These are phyloP conservation scores for Zizania latifolia DNA, from an alignment of 176 grass and related monocot genomes.

Conservation along the genomic window DNA sequence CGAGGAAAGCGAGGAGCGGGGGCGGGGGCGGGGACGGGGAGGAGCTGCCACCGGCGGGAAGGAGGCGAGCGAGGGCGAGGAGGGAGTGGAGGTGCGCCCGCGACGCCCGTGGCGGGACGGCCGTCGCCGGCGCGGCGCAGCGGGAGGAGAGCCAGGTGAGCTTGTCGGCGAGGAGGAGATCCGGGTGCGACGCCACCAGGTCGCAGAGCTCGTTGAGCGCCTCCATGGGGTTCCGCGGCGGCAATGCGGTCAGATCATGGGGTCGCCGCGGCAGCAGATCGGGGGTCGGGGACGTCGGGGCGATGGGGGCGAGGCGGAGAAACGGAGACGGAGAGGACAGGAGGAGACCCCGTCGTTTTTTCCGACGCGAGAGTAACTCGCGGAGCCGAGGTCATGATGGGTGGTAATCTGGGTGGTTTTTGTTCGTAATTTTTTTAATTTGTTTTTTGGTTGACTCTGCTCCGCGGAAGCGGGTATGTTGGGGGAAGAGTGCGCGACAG, in stretches of 20 bases:
- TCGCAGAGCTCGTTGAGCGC: slow-evolving; percentile 94
- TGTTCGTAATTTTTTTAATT: too few species aligned
- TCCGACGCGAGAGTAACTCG: slow-evolving; percentile 39
- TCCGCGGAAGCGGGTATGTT: slow-evolving; percentile 21
- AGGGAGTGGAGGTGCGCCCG: slow-evolving; percentile 92
- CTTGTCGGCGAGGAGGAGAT: slow-evolving; percentile 92
- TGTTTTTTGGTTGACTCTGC: background rate
- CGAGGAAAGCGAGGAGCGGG: slow-evolving; percentile 58
- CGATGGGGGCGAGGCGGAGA: background rate
- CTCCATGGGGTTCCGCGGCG: slow-evolving; percentile 55
- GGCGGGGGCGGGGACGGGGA: slow-evolving; percentile 21
- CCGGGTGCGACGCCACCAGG: slow-evolving; percentile 79
- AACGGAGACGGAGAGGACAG: slow-evolving; percentile 26
- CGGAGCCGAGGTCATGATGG: slow-evolving; percentile 30
- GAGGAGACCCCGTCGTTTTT: background rate
- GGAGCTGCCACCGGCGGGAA: slow-evolving; percentile 34
- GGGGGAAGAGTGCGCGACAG: background rate
- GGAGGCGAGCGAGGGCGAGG: slow-evolving; percentile 68
- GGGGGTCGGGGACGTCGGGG: slow-evolving; percentile 9
- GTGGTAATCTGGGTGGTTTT: slow-evolving; percentile 21
- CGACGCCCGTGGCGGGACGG: slow-evolving; percentile 15
- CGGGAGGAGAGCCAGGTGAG: slow-evolving; percentile 91
- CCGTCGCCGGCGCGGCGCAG: slow-evolving; percentile 51
- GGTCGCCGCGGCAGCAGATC: slow-evolving; percentile 22
- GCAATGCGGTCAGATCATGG: slow-evolving; percentile 52